Evolutionary conservation across 305 asterid species (phyloP).

Genomic region (Rubia peregrina): DNA sequence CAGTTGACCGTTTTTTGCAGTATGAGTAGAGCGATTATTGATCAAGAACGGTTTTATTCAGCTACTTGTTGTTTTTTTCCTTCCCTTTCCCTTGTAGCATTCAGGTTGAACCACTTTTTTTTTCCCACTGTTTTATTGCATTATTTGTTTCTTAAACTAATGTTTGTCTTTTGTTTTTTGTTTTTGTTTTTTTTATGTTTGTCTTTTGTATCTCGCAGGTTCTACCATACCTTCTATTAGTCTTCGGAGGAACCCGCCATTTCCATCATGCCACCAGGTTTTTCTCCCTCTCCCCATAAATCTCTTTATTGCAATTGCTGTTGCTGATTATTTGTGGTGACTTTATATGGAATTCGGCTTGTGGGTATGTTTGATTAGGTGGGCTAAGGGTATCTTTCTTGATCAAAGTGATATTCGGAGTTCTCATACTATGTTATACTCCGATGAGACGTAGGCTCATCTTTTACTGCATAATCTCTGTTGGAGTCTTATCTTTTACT

Average conservation of each 20-base stretch:
- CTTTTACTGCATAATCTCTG: neutral
- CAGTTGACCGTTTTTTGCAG: neutral
- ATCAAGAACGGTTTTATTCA: neutral
- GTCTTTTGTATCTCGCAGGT: neutral
- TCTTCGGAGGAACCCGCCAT: neutral
- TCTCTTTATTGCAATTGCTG: neutral
- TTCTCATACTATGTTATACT: neutral
- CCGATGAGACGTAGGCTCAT: neutral
- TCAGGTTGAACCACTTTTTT: neutral
- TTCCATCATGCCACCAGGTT: neutral
- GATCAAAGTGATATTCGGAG: neutral
- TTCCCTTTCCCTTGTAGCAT: neutral
- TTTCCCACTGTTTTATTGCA: neutral
- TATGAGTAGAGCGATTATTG: neutral
- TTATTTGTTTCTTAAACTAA: neutral
- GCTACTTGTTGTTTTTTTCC: neutral
- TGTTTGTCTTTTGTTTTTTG: no score
- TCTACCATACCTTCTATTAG: neutral
- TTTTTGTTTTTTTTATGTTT: no score
- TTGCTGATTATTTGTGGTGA: neutral
- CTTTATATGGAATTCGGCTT: no score
- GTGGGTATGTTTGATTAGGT: neutral
- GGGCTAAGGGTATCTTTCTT: neutral
- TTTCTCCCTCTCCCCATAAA: neutral
- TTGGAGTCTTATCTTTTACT: neutral